A percentile compares a stretch with the other conserved stretches of the same genome.
phyloP scores from a whole-genome alignment of 352 stramenopile genomes.

The Pythium biforme region DNA sequence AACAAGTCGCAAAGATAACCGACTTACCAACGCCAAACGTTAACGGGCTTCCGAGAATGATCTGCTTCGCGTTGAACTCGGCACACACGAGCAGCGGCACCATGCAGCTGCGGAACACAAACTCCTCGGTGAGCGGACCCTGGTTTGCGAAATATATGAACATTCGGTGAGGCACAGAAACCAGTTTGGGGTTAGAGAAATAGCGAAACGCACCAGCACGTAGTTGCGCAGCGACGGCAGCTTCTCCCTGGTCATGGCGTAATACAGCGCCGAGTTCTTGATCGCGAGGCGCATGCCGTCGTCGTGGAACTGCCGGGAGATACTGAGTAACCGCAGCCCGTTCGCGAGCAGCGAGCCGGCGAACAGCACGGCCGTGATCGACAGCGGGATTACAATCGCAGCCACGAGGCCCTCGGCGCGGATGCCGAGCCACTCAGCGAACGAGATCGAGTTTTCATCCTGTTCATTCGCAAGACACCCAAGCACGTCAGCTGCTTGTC shows the following conservation, averaged over 20 bases:
- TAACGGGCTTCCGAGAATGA: constrained; percentile 86
- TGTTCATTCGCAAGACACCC: constrained; percentile 16
- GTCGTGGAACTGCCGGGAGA: constrained; percentile 74
- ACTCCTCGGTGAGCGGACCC: constrained; percentile 93
- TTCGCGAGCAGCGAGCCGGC: constrained; percentile 75
- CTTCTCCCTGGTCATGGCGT: constrained; percentile 67
- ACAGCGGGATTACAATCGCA: constrained; percentile 58
- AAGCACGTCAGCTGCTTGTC: background rate
- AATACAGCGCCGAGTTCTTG: constrained; percentile 83
- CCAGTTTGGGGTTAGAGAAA: no score
- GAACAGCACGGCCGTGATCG: constrained; percentile 76
- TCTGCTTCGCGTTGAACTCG: constrained; percentile 75
- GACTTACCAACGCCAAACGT: constrained; percentile 93
- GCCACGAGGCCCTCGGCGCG: constrained; percentile 57
- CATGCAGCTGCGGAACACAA: constrained; percentile 95
- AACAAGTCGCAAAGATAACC: background rate
- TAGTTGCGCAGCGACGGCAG: constrained; percentile 83
- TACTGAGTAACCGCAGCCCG: constrained; percentile 66
- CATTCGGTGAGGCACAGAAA: background rate
- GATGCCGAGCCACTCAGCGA: constrained; percentile 83
- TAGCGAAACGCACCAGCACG: constrained; percentile 48
- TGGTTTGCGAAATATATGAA: constrained; percentile 32
- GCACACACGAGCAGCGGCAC: constrained; percentile 87
- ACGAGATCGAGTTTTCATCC: constrained; percentile 77
- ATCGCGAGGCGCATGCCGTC: constrained; percentile 74